Percentiles rank a stretch among this genome's conserved stretches.
These are phyloP conservation scores for Acanthamoeba triangularis DNA, from an alignment of 208 protist genomes.

Conservation along the genomic window DNA sequence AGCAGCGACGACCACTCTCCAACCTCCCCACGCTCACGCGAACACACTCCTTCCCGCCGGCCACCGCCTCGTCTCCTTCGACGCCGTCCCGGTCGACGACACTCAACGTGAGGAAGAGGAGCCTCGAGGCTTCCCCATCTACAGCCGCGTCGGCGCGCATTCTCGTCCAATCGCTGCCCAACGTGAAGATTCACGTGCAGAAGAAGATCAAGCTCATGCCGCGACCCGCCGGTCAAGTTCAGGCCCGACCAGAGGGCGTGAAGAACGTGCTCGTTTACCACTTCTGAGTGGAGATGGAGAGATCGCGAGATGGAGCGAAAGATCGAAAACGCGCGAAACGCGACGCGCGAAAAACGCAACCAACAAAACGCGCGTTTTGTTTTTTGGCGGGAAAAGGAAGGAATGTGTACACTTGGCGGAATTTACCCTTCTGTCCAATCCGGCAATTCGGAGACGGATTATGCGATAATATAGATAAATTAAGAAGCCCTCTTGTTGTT, in stretches of 20 bases:
- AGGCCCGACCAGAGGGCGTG: slow-evolving; percentile 20
- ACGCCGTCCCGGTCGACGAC: background rate
- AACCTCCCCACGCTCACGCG: background rate
- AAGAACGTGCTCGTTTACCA: slow-evolving; percentile 46
- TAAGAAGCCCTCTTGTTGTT: too few species aligned
- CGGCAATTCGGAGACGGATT: slow-evolving; percentile 18
- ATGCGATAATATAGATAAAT: too few species aligned
- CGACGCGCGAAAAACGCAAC: slow-evolving; percentile 51
- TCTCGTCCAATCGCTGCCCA: slow-evolving; percentile 34
- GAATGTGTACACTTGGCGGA: background rate
- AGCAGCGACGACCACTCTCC: background rate
- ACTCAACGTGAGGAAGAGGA: slow-evolving; percentile 28
- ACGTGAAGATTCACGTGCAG: slow-evolving; percentile 66
- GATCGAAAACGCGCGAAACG: background rate
- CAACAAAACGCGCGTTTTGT: background rate
- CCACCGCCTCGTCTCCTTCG: background rate
- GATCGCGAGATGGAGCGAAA: background rate
- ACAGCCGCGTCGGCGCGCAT: background rate
- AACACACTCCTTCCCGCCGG: background rate
- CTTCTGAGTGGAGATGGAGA: background rate
- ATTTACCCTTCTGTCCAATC: slow-evolving; percentile 37
- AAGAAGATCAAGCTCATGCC: slow-evolving; percentile 58
- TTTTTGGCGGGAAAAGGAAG: slow-evolving; percentile 24
- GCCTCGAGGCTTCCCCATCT: background rate
- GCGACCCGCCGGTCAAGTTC: background rate